A percentile compares a stretch with the other conserved stretches of the same genome.
Conservation (phyloP, 2,329 filamentous ascomycete species). For the Ascochyta rabiei region DNA sequence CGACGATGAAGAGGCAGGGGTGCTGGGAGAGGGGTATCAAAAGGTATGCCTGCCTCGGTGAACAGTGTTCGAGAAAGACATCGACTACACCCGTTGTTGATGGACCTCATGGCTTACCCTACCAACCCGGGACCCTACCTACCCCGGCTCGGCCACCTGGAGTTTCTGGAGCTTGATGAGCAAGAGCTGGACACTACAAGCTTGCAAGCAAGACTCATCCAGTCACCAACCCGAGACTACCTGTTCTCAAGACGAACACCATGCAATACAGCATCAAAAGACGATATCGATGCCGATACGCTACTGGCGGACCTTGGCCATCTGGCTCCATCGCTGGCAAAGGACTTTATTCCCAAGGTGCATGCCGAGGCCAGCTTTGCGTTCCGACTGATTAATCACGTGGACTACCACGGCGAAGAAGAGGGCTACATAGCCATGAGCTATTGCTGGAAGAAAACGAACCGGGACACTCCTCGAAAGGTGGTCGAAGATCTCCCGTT, state of each 20-base stretch:
- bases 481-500: conserved; percentile 41
- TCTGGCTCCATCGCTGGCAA: conserved; percentile 39
- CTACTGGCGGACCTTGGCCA: conserved; percentile 36
- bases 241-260: conserved; percentile 20
- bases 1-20: conserved; percentile 22
- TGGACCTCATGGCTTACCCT: conserved; percentile 28
- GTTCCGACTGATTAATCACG: conserved; percentile 50
- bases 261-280: conserved; percentile 6
- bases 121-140: conserved; percentile 19
- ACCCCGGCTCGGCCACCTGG: conserved; percentile 32
- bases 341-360: conserved; percentile 38
- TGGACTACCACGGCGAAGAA: conserved; percentile 40
- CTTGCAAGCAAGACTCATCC: conserved; percentile 33
- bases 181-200: conserved; percentile 39
- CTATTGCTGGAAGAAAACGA: conserved; percentile 49
- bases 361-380: conserved; percentile 25
- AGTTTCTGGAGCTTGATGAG: conserved; percentile 39
- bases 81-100: conserved; percentile 7
- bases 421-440: conserved; percentile 52
- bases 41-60: conserved; percentile 17
- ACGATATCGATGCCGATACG: conserved; percentile 26
- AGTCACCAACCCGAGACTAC: conserved; percentile 21
- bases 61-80: conserved; percentile 1
- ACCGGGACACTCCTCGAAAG: conserved; percentile 33
- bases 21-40: conserved; percentile 17